A percentile compares a stretch with the other conserved stretches of the same genome.
Evolutionary conservation across 768 basidiomycete genomes (phyloP).

Genomic region (Tylopilus sp.): DNA sequence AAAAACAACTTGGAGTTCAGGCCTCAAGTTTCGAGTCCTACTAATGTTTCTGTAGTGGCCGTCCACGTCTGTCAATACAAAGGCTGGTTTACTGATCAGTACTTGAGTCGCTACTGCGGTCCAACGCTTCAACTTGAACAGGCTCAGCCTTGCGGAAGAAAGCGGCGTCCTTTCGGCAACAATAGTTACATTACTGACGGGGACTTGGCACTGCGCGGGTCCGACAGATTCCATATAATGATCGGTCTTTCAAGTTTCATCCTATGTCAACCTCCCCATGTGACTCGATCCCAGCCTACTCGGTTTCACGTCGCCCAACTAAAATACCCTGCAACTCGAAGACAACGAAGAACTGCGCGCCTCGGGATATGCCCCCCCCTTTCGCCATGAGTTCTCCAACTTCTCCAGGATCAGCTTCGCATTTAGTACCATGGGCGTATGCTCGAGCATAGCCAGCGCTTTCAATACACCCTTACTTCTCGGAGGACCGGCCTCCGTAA

Average conservation of each 20-base stretch:
- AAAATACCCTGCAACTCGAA: neutral
- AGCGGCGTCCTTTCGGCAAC: too few relatives aligned
- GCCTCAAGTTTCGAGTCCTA: too few relatives aligned
- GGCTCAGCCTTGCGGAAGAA: too few relatives aligned
- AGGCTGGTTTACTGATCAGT: too few relatives aligned
- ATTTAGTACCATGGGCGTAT: slow-evolving; percentile 35
- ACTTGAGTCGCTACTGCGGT: too few relatives aligned
- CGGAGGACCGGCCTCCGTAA: slow-evolving; percentile 35
- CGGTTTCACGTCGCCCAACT: slow-evolving; percentile 3
- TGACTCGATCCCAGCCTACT: too few relatives aligned
- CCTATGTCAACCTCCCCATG: neutral
- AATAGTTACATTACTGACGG: too few relatives aligned
- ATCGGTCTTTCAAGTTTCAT: neutral
- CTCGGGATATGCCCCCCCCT: slow-evolving; percentile 32
- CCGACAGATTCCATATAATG: too few relatives aligned
- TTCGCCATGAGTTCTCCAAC: slow-evolving; percentile 43
- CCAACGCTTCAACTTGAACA: too few relatives aligned
- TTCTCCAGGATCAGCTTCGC: slow-evolving; percentile 34
- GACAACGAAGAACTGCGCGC: slow-evolving; percentile 26
- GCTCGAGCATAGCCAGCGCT: slow-evolving; percentile 36
- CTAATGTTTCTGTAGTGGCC: too few relatives aligned
- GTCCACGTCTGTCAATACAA: too few relatives aligned
- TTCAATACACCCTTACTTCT: slow-evolving; percentile 37
- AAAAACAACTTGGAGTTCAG: neutral
- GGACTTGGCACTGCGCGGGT: too few relatives aligned